Conservation (phyloP, 805 yeast genomes). For the Saturnispora besseyi region DNA sequence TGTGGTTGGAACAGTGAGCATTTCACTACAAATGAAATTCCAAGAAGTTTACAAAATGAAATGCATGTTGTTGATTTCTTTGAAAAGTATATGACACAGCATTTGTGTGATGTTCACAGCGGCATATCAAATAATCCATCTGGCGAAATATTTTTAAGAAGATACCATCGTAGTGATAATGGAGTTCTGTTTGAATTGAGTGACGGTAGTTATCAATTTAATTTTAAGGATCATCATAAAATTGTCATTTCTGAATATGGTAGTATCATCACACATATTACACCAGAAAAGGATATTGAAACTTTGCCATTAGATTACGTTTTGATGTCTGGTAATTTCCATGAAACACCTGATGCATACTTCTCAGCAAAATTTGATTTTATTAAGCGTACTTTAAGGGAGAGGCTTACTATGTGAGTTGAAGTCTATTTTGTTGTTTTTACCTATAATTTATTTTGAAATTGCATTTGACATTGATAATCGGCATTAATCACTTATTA, state of each 20-base stretch:
- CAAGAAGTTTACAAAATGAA: slow-evolving; percentile 51
- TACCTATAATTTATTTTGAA: not conserved
- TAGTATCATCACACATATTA: slow-evolving; percentile 67
- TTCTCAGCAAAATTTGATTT: slow-evolving; percentile 42
- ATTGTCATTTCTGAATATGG: slow-evolving; percentile 73
- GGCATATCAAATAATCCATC: slow-evolving; percentile 33
- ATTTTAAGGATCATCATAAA: slow-evolving; percentile 92
- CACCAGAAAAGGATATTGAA: slow-evolving; percentile 63
- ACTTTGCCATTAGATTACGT: slow-evolving; percentile 49
- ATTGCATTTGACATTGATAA: not conserved
- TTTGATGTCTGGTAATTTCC: slow-evolving; percentile 35
- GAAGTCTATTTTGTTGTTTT: not conserved
- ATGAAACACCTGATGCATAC: slow-evolving; percentile 35
- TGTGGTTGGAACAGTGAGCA: slow-evolving; percentile 49
- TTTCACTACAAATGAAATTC: slow-evolving; percentile 34
- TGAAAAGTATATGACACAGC: slow-evolving; percentile 85
- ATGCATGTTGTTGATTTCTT: slow-evolving; percentile 82
- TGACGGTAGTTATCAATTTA: slow-evolving; percentile 88
- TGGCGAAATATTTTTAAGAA: slow-evolving; percentile 54
- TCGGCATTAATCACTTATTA: not conserved
- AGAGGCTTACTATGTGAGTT: slow-evolving; percentile 22
- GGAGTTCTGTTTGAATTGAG: slow-evolving; percentile 90
- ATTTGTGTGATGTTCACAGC: slow-evolving; percentile 71
- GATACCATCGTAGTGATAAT: slow-evolving; percentile 70
- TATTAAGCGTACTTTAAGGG: slow-evolving; percentile 60